Evolutionary conservation across 306 rosid genomes (phyloP).

Genomic region (Fagus crenata): DNA sequence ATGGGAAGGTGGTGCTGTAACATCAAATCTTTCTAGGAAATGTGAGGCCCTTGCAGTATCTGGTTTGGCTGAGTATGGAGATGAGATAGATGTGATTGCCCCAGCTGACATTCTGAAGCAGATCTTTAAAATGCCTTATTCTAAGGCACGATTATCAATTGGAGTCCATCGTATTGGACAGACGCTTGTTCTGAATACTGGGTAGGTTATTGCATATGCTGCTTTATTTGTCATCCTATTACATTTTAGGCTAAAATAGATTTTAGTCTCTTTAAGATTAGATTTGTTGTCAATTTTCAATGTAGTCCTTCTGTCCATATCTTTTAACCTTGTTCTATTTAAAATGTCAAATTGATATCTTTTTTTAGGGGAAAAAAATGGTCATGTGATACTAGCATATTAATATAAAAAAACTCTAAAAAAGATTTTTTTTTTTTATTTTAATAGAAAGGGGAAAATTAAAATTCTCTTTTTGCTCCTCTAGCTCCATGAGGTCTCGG

Average conservation of each 20-base stretch:
- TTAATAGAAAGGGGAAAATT: no score
- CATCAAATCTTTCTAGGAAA: constrained; percentile 82
- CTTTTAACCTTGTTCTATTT: no score
- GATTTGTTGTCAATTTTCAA: no score
- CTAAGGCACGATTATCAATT: constrained; percentile 86
- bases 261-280: background rate
- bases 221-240: constrained; percentile 20
- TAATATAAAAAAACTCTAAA: no score
- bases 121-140: constrained; percentile 93
- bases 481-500: no score
- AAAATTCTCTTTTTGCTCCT: no score
- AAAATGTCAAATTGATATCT: no score
- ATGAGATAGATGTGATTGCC: constrained; percentile 92
- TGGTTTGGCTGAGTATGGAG: constrained; percentile 91
- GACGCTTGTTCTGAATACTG: constrained; percentile 82
- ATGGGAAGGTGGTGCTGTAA: constrained; percentile 67
- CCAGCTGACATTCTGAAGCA: constrained; percentile 93
- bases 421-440: no score
- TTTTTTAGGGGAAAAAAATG: no score
- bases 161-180: constrained; percentile 91
- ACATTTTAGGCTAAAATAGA: background rate
- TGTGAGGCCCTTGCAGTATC: constrained; percentile 89
- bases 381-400: no score
- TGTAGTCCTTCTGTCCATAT: no score
- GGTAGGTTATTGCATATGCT: constrained; percentile 50